phyloP scores from a whole-genome alignment of 176 grass and related monocot species.

The Poa pratensis region DNA sequence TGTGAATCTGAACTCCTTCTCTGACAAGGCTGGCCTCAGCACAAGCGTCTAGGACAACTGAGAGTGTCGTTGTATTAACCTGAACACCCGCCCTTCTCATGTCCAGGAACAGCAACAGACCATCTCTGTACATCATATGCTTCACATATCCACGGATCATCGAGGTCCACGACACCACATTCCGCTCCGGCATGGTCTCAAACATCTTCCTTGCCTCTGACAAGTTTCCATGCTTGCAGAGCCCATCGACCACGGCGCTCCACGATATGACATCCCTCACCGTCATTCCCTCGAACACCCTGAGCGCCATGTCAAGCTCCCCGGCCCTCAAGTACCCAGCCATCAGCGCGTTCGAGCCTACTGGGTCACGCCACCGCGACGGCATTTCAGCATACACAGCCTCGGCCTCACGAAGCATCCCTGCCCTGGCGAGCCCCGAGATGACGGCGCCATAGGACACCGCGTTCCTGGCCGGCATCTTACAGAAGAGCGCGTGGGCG shows the following conservation, averaged over 20 bases:
- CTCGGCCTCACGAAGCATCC: conserved; percentile 62
- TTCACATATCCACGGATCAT: conserved; percentile 69
- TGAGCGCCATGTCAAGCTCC: conserved; percentile 55
- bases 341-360: conserved; percentile 58
- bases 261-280: conserved; percentile 63
- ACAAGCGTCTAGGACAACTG: conserved; percentile 65
- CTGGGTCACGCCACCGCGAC: conserved; percentile 48
- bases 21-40: conserved; percentile 42
- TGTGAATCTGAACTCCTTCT: conserved; percentile 71
- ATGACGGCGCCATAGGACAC: conserved; percentile 68
- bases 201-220: conserved; percentile 60
- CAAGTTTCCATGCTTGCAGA: conserved; percentile 59
- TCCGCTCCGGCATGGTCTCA: conserved; percentile 63
- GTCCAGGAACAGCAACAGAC: conserved; percentile 56
- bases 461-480: conserved; percentile 60
- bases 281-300: conserved; percentile 56
- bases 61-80: conserved; percentile 55
- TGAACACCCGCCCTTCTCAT: conserved; percentile 61
- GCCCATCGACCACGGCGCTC: conserved; percentile 64
- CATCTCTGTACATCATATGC: conserved; percentile 53
- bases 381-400: conserved; percentile 55
- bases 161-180: conserved; percentile 78
- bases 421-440: conserved; percentile 57
- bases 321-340: conserved; percentile 55
- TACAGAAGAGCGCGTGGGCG: conserved; percentile 56